Evolutionary conservation across 2,329 filamentous ascomycete species (phyloP).

Genomic region (Botryotinia narcissicola): DNA sequence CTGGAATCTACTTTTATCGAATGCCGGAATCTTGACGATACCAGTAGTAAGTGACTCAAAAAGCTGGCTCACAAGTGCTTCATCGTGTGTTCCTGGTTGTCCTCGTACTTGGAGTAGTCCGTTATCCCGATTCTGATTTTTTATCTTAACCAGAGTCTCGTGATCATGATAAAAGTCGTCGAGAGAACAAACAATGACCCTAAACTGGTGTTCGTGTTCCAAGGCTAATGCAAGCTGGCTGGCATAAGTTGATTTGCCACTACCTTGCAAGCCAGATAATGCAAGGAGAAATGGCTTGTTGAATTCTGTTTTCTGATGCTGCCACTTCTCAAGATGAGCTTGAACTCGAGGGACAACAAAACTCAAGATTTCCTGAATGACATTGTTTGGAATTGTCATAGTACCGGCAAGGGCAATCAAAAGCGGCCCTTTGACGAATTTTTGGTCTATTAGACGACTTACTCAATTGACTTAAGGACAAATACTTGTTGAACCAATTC

Average conservation of each 20-base stretch:
- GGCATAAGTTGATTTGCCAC: not conserved
- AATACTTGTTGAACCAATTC: not conserved
- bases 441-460: not conserved
- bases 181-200: not conserved
- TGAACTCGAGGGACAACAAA: not conserved
- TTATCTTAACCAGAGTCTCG: not conserved
- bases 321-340: not conserved
- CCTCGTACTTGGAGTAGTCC: not conserved
- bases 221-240: not conserved
- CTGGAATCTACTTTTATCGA: not conserved
- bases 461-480: not conserved
- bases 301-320: not conserved
- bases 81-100: not conserved
- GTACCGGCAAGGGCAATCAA: not conserved
- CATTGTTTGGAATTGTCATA: not conserved
- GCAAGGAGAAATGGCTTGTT: not conserved
- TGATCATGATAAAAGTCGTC: not conserved
- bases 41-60: not conserved
- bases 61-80: not conserved
- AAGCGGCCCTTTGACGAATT: not conserved
- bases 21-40: not conserved
- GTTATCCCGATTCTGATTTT: not conserved
- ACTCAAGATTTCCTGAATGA: not conserved
- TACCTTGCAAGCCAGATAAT: not conserved
- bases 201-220: not conserved